A percentile compares a stretch with the other conserved stretches of the same genome.
phyloP scores from a whole-genome alignment of 1,139 yeast genomes.

The Blastobotrys malaysiensis region DNA sequence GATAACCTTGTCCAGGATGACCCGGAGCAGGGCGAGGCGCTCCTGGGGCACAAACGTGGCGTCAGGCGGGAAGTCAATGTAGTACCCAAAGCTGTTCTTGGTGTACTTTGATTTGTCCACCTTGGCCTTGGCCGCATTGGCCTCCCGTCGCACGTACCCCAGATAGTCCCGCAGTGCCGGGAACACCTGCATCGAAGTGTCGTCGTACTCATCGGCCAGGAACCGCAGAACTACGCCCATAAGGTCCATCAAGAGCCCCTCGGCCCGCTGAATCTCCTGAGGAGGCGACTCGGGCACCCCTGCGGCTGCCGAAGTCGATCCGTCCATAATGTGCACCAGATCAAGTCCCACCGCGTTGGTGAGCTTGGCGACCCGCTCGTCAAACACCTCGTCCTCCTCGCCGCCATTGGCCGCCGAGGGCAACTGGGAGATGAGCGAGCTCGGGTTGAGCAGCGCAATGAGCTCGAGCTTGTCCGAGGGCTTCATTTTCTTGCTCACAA shows the following conservation, averaged over 20 bases:
- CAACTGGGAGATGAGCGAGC: conserved; percentile 43
- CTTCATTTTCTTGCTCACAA: conserved; percentile 87
- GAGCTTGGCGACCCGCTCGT: conserved; percentile 71
- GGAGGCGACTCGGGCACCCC: conserved; percentile 19
- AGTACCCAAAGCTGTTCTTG: conserved; percentile 25
- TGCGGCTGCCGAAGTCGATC: conserved; percentile 32
- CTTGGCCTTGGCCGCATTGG: conserved; percentile 28
- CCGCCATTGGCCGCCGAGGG: conserved; percentile 32
- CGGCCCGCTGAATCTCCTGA: conserved; percentile 36
- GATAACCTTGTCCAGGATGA: conserved; percentile 63
- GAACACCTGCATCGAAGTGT: conserved; percentile 76
- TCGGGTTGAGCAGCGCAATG: conserved; percentile 60
- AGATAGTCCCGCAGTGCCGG: conserved; percentile 74
- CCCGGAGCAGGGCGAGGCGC: conserved; percentile 49
- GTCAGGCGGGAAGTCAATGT: conserved; percentile 29
- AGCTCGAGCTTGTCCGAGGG: conserved; percentile 79
- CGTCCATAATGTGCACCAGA: conserved; percentile 59
- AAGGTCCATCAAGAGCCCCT: conserved; percentile 49
- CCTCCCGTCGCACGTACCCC: conserved; percentile 58
- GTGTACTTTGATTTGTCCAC: conserved; percentile 25
- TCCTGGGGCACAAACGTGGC: conserved; percentile 29
- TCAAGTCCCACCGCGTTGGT: conserved; percentile 74
- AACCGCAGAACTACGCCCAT: conserved; percentile 72
- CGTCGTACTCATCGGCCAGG: conserved; percentile 79
- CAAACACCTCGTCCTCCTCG: conserved; percentile 57